Evolutionary conservation across 2,329 filamentous ascomycete species (phyloP), one percentile per base, ranked within the genome.

Genomic region (Bipolaris victoriae): DNA sequence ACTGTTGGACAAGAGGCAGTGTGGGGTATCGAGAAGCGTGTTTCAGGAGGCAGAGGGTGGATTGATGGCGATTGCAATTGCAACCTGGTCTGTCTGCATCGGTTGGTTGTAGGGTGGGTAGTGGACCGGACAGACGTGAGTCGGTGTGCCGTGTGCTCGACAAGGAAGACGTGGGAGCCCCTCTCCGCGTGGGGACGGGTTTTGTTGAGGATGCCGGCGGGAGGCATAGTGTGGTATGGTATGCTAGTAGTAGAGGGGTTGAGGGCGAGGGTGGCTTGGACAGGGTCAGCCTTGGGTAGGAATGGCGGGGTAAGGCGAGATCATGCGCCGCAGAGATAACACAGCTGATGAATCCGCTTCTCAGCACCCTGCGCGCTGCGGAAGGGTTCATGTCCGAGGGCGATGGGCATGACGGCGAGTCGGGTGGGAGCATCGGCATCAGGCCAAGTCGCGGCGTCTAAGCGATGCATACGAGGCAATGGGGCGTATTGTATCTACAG

Each of bases 251-350:
- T 22, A 40, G n/a, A 18, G 20, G 26, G 20, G 13, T 9, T 41
- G 29, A 31, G 29, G 3, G 29, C 2, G 37, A 20, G 29, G 37
- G 45, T 52, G 54, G 49, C 54, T 48, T 48, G 16, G 44, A 4
- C 33, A 24, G 31, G 24, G 24, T 49, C 40, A 45, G 52, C 39
- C 16, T 29, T 45, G 48, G 53, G 33, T 13, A 2, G 29, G 7
- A 31, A 40, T 33, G 48, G 53, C 41, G 53, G 54, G 54, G 54
- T 57, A 55, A 46, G 45, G n/a, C 35, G 39, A 44, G 29, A 50
- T 16, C 35, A 29, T 29, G 26, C 26, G 26, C 26, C 26, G 29
- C 29, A 31, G 22, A 36, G 44, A 47, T 47, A 24, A 36, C 16
- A 18, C 44, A 46, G 43, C 29, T 33, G 44, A 35, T 33, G 44